Evolutionary conservation across 2,329 filamentous ascomycete genomes (phyloP), one percentile per base, ranked within the genome.

Genomic region (Alternaria consortialis): DNA sequence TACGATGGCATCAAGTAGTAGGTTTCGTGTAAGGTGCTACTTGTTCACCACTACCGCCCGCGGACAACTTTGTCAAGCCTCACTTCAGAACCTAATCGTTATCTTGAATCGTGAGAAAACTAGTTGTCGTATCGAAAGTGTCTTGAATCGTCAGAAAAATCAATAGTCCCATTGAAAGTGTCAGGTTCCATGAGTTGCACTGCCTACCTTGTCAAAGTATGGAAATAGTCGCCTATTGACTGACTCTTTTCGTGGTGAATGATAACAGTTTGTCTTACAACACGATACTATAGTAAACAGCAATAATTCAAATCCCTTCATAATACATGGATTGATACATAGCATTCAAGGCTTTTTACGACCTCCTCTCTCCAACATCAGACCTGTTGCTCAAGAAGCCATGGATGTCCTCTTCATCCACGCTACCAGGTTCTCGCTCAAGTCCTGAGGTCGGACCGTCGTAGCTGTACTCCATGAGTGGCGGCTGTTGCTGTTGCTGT

Each of bases 341-440:
- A 5, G 5, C 46, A 37, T 25, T 15, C 32, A 4, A 17, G 20
- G 20, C 31, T 36, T 50, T 50, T 17, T 34, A 40, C n/a, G n/a
- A n/a, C 50, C 34, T 27, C n/a, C 36, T 40, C 8, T 17, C 15
- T n/a, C 56, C 46, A 25, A 44, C 36, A 36, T 62, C 58, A n/a
- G 58, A 46, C 53, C 65, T 53, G 12, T 65, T 53, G n/a, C 34
- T 29, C 36, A 68, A 57, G 17, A 69, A 69, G 13, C 50, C 53
- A 53, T 68, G 62, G 17, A 68, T 60, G 13, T 69, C 60, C 12
- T 69, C 60, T 13, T 47, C 37, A 17, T 17, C 32, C 51, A 51
- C 50, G 17, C 46, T 46, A 11, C 37, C 39, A 25, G 40, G 31
- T 39, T 58, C 39, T 9, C 27, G 27, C 48, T 47, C 32, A 39